Evolutionary conservation across 108 stramenopile species (phyloP).

Genomic region (Fragilaria radians): DNA sequence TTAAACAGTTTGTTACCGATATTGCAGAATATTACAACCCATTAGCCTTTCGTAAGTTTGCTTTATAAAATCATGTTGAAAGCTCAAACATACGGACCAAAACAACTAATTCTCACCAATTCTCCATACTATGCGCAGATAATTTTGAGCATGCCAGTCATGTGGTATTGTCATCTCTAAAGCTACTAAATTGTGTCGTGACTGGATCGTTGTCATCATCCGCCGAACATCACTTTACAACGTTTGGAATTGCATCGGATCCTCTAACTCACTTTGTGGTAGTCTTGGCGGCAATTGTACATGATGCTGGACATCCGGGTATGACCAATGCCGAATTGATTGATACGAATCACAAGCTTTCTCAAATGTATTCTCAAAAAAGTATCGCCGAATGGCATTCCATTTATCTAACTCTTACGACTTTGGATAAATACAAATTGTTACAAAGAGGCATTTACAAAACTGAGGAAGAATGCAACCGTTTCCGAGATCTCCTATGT

Average conservation of each 20-base stretch:
- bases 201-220: not conserved
- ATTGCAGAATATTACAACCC: no score
- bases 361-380: not conserved
- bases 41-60: no score
- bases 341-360: not conserved
- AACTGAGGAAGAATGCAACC: not conserved
- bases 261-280: slow-evolving; percentile 21
- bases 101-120: no score
- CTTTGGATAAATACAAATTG: slow-evolving; percentile 14
- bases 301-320: slow-evolving; percentile 36
- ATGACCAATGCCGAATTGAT: slow-evolving; percentile 5
- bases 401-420: slow-evolving; percentile 19
- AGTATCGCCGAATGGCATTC: slow-evolving; percentile 6
- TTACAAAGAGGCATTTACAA: slow-evolving; percentile 16
- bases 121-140: no score
- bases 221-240: not conserved
- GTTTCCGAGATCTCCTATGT: not conserved
- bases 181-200: slow-evolving; percentile 12
- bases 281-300: slow-evolving; percentile 31
- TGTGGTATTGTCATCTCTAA: slow-evolving; percentile 19
- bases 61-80: no score
- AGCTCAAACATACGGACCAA: no score
- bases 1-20: no score
- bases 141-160: slow-evolving; percentile 34
- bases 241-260: not conserved